A percentile compares a stretch with the other conserved stretches of the same genome.
These are phyloP conservation scores for Trichomonascaceae sp. DNA, from an alignment of 1,139 yeast genomes.

Conservation along the genomic window DNA sequence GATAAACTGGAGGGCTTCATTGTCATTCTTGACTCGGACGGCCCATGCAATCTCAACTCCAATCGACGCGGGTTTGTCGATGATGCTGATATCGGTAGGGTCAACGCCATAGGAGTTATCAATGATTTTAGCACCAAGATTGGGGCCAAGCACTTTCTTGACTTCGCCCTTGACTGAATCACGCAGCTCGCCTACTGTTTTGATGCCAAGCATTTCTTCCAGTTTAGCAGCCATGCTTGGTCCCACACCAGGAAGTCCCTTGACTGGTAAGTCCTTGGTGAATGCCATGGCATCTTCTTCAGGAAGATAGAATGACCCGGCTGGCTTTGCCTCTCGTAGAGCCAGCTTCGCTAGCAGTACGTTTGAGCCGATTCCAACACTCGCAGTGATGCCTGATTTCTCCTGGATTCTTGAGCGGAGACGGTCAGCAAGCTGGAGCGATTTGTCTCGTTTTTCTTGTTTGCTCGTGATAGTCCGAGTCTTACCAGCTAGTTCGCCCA, in stretches of 20 bases:
- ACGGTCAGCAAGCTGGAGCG: conserved; percentile 20
- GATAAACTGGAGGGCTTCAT: conserved; percentile 54
- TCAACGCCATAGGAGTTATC: conserved; percentile 59
- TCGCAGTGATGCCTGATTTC: conserved; percentile 52
- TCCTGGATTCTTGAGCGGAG: conserved; percentile 35
- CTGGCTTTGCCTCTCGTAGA: conserved; percentile 63
- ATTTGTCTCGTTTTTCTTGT: conserved; percentile 2
- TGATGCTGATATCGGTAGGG: conserved; percentile 37
- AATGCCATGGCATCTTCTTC: conserved; percentile 6
- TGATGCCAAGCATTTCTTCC: conserved; percentile 15
- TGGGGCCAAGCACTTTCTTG: conserved; percentile 43
- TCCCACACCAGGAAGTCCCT: conserved; percentile 83
- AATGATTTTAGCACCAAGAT: conserved; percentile 52
- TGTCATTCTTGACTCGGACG: conserved; percentile 49
- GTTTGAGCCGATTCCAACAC: conserved; percentile 65
- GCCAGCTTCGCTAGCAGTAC: conserved; percentile 74
- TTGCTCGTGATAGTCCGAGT: background rate
- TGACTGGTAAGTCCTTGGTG: conserved; percentile 33
- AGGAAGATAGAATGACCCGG: conserved; percentile 38
- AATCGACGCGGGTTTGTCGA: conserved; percentile 52
- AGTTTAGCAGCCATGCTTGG: conserved; percentile 36
- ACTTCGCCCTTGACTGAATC: conserved; percentile 27
- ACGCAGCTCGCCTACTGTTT: conserved; percentile 29
- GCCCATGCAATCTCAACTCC: conserved; percentile 93
- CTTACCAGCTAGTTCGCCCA: conserved; percentile 1